A percentile compares a stretch with the other conserved stretches of the same genome.
Evolutionary conservation across 768 basidiomycete species (phyloP).

Genomic region (Suillus fuscotomentosus): DNA sequence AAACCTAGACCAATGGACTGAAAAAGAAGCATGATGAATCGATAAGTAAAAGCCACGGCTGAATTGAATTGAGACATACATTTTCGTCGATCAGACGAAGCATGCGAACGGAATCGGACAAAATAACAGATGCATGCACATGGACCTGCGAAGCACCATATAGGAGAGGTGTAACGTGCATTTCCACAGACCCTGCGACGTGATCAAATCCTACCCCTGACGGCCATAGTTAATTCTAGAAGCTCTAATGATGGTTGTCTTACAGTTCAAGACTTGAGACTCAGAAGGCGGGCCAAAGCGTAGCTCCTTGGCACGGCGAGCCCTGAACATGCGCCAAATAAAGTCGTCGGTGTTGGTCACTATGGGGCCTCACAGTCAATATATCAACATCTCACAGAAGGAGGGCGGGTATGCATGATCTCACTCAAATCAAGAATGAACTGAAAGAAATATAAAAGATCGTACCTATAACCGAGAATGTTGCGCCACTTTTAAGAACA

Average conservation of each 20-base stretch:
- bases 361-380: too few species aligned
- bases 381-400: too few species aligned
- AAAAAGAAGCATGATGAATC: neutral
- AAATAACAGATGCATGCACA: conserved; percentile 22
- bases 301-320: conserved; percentile 32
- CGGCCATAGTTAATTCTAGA: neutral
- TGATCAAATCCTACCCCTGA: conserved; percentile 45
- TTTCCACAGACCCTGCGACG: conserved; percentile 41
- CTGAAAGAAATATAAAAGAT: too few species aligned
- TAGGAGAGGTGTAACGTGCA: conserved; percentile 37
- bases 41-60: conserved; percentile 14
- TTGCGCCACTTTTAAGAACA: too few species aligned
- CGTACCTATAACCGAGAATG: too few species aligned
- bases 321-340: neutral
- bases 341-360: too few species aligned
- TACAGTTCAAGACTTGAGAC: conserved; percentile 36
- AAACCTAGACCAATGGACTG: conserved; percentile 33
- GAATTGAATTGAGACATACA: too few species aligned
- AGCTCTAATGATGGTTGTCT: conserved; percentile 2
- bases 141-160: conserved; percentile 28
- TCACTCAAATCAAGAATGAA: too few species aligned
- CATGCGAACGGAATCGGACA: conserved; percentile 22
- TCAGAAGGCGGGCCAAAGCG: conserved; percentile 31
- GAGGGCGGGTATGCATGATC: too few species aligned
- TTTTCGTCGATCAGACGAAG: conserved; percentile 35